These are phyloP conservation scores for Coniochaeta sp. DNA, from an alignment of 2,329 filamentous ascomycete genomes.

Conservation along the genomic window DNA sequence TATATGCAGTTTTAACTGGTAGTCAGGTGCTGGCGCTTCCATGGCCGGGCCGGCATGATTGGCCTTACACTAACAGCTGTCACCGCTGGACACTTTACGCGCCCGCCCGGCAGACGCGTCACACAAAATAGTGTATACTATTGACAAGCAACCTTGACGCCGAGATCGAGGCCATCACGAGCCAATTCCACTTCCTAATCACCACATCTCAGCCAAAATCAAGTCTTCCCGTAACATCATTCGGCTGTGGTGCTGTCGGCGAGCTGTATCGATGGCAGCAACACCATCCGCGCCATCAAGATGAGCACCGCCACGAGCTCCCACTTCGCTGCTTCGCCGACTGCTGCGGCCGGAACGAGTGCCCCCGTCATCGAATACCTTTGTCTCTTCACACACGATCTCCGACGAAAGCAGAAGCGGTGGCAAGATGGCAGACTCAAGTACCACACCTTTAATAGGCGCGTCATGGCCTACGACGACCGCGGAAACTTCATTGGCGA, in stretches of 20 bases:
- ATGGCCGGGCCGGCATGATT: too few species aligned
- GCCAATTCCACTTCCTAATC: background rate
- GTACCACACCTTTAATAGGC: slow-evolving; percentile 86
- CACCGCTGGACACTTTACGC: too few species aligned
- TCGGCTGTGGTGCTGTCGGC: background rate
- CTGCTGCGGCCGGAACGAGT: slow-evolving; percentile 43
- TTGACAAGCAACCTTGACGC: too few species aligned
- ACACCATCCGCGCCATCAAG: background rate
- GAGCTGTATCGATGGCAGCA: background rate
- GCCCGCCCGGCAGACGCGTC: too few species aligned
- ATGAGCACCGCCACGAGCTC: slow-evolving; percentile 12
- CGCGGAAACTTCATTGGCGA: slow-evolving; percentile 76
- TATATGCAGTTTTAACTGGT: too few species aligned
- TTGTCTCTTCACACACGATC: slow-evolving; percentile 81
- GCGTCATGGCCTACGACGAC: slow-evolving; percentile 85
- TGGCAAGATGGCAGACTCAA: slow-evolving; percentile 90
- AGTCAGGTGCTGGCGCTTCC: too few species aligned
- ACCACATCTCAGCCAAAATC: background rate
- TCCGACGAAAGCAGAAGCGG: slow-evolving; percentile 79
- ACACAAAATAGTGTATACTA: too few species aligned
- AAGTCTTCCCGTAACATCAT: too few species aligned
- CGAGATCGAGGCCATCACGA: too few species aligned
- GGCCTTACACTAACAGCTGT: too few species aligned
- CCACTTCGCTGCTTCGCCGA: background rate
- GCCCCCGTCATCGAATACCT: slow-evolving; percentile 74